These are phyloP conservation scores for Nitzschia palea DNA, from an alignment of 108 stramenopile genomes.

Conservation along the genomic window DNA sequence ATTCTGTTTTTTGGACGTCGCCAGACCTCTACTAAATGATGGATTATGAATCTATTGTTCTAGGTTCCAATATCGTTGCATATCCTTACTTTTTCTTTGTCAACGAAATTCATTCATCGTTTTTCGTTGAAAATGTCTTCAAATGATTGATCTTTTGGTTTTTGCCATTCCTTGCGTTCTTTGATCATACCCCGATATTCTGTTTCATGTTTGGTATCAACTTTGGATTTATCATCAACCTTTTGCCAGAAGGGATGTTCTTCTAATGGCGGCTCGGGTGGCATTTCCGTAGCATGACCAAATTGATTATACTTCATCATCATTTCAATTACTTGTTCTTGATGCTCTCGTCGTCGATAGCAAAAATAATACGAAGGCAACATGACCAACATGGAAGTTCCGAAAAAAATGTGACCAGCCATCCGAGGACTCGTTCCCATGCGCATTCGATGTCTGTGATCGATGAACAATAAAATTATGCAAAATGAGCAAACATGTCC, in stretches of 20 bases:
- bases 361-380: constrained; percentile 82
- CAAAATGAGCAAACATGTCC: background rate
- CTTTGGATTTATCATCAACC: constrained; percentile 10
- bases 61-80: no score
- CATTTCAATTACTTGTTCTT: constrained; percentile 71
- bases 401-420: constrained; percentile 50
- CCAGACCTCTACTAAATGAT: no score
- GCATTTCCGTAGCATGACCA: constrained; percentile 66
- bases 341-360: constrained; percentile 65
- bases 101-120: no score
- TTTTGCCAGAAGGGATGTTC: constrained; percentile 77
- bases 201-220: constrained; percentile 22
- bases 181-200: constrained; percentile 70
- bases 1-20: background rate
- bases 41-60: no score
- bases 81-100: no score
- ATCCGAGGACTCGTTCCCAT: constrained; percentile 66
- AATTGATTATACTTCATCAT: constrained; percentile 87
- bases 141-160: constrained; percentile 54
- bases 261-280: constrained; percentile 55
- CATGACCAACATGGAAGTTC: constrained; percentile 54
- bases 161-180: constrained; percentile 84
- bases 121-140: constrained; percentile 65
- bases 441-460: constrained; percentile 63
- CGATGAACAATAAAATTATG: background rate